Evolutionary conservation across 345 rosid species (phyloP).

Genomic region (Salix exigua): DNA sequence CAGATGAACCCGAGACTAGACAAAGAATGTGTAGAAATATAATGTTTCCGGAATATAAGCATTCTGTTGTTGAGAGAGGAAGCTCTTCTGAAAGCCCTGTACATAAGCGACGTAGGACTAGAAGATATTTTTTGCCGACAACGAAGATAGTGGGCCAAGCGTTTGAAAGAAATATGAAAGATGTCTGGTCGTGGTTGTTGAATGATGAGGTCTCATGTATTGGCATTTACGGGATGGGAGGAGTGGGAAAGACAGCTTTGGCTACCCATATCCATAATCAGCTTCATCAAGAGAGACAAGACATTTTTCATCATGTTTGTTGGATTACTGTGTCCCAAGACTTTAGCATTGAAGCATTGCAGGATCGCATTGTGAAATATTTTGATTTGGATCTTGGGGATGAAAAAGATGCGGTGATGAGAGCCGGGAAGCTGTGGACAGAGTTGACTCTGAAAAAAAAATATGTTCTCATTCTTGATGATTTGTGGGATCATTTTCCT

Average conservation of each 20-base stretch:
- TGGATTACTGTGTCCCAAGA: slow-evolving; percentile 20
- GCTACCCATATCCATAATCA: neutral
- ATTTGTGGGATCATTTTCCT: neutral
- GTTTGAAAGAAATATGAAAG: no score
- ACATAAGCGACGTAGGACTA: neutral
- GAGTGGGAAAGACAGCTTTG: no score
- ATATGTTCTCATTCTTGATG: neutral
- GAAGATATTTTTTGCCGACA: neutral
- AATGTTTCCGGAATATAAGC: no score
- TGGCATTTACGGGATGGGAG: no score
- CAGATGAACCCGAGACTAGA: no score
- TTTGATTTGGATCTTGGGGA: neutral
- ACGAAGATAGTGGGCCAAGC: no score
- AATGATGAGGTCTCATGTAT: no score
- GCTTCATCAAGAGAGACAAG: neutral
- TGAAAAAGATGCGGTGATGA: neutral
- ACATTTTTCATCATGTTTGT: neutral
- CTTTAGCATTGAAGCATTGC: neutral
- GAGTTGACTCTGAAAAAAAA: neutral
- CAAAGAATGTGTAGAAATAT: no score
- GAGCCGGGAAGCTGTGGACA: neutral
- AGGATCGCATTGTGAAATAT: neutral
- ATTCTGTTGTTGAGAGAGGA: no score
- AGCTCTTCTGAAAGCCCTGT: neutral
- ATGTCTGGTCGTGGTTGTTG: no score